A percentile compares a stretch with the other conserved stretches of the same genome.
These are phyloP conservation scores for Arthroderma sp. DNA, from an alignment of 2,329 filamentous ascomycete species.

Conservation along the genomic window DNA sequence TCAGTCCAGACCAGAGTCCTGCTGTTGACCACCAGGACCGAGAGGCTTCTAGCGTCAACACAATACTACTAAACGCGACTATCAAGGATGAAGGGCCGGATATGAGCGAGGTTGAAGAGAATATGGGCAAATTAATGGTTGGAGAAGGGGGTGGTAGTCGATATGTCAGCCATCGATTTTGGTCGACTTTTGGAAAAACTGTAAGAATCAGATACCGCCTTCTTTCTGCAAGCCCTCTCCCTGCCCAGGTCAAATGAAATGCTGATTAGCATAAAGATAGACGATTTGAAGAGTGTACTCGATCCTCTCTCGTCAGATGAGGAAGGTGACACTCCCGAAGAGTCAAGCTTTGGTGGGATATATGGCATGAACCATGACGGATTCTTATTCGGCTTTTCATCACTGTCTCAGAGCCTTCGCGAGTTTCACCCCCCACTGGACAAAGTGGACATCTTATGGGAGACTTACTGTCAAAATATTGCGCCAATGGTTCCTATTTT, in stretches of 20 bases:
- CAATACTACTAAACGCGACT: background rate
- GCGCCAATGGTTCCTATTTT: conserved; percentile 50
- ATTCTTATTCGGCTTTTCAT: conserved; percentile 50
- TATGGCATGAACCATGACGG: conserved; percentile 41
- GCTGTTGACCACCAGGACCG: background rate
- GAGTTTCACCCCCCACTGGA: conserved; percentile 44
- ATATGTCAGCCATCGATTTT: conserved; percentile 52
- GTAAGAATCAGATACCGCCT: conserved; percentile 22
- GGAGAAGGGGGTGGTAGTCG: conserved; percentile 47
- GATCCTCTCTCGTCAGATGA: conserved; percentile 47
- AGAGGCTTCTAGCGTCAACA: background rate
- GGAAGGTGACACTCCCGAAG: conserved; percentile 40
- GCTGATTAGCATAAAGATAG: conserved; percentile 32
- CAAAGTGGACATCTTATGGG: conserved; percentile 44
- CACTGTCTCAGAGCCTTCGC: conserved; percentile 43
- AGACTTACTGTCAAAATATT: conserved; percentile 49
- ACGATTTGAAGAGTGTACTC: conserved; percentile 50
- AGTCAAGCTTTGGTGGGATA: conserved; percentile 26
- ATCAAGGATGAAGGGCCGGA: conserved; percentile 8
- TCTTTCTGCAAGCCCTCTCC: background rate
- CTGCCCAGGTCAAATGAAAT: background rate
- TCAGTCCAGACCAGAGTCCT: conserved; percentile 7
- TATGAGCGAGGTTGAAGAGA: conserved; percentile 20
- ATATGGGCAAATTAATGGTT: conserved; percentile 48
- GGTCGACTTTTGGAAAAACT: conserved; percentile 50